Evolutionary conservation across 2,329 filamentous ascomycete species (phyloP).

Genomic region (Arthrocladium fulminans): DNA sequence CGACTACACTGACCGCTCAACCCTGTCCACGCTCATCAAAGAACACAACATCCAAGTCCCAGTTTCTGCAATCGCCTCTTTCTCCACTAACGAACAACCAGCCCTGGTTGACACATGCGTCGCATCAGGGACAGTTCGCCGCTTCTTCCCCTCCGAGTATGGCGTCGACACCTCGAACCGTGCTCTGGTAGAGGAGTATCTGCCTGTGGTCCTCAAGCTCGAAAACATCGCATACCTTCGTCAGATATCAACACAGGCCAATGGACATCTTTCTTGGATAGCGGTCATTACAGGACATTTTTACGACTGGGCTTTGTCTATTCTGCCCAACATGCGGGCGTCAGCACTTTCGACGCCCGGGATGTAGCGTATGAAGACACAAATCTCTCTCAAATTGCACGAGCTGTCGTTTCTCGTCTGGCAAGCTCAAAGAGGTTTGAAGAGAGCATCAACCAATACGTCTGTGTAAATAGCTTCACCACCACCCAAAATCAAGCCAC

Average conservation of each 20-base stretch:
- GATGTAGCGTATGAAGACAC: slow-evolving; percentile 19
- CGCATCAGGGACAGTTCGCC: slow-evolving; percentile 25
- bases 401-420: slow-evolving; percentile 36
- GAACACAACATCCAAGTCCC: background rate
- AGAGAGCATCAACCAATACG: slow-evolving; percentile 49
- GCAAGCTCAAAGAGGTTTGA: slow-evolving; percentile 31
- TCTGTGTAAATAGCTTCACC: slow-evolving; percentile 50
- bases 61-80: slow-evolving; percentile 14
- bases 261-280: slow-evolving; percentile 49
- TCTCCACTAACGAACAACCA: slow-evolving; percentile 23
- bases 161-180: slow-evolving; percentile 25
- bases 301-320: slow-evolving; percentile 47
- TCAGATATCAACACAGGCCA: slow-evolving; percentile 30
- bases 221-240: slow-evolving; percentile 44
- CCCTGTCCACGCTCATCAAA: background rate
- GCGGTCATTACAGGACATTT: slow-evolving; percentile 50
- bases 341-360: slow-evolving; percentile 21
- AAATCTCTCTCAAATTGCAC: slow-evolving; percentile 15
- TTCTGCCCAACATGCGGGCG: slow-evolving; percentile 23
- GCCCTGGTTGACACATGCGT: slow-evolving; percentile 28
- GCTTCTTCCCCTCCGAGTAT: slow-evolving; percentile 30
- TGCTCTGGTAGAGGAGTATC: slow-evolving; percentile 22
- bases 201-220: slow-evolving; percentile 24
- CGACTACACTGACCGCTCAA: background rate
- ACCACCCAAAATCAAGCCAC: slow-evolving; percentile 52